Percentiles rank a stretch among this genome's conserved stretches.
Conservation (phyloP, 2,329 filamentous ascomycete genomes). For the Aspergillus neoniger region DNA sequence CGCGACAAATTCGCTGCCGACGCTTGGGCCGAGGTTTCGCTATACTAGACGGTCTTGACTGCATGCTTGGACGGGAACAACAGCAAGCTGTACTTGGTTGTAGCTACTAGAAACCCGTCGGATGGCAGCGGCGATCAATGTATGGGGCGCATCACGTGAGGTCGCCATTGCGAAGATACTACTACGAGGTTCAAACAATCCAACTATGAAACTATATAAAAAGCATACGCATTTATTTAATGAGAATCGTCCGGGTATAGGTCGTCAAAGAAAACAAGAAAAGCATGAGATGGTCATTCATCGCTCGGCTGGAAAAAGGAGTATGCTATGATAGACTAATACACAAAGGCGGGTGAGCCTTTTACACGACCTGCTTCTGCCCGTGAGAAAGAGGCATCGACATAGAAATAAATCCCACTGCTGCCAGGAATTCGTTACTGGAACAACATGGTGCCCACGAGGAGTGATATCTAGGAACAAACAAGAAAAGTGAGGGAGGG, state of each 20-base stretch:
- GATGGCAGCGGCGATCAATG: neutral
- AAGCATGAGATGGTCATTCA: constrained; percentile 23
- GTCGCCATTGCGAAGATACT: neutral
- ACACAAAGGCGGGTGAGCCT: constrained; percentile 28
- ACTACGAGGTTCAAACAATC: neutral
- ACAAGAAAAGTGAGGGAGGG: constrained; percentile 21
- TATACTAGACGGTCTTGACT: neutral
- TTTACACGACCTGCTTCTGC: constrained; percentile 22
- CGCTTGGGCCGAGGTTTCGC: neutral
- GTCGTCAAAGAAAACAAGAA: neutral
- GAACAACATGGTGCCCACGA: constrained; percentile 21
- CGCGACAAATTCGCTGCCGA: neutral
- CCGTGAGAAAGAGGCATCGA: constrained; percentile 27
- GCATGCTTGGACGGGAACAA: neutral
- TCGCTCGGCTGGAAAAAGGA: constrained; percentile 24
- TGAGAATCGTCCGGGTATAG: neutral
- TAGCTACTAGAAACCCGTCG: neutral
- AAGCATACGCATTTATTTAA: neutral
- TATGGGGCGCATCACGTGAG: neutral
- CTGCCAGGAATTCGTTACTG: constrained; percentile 32
- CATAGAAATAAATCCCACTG: constrained; percentile 22
- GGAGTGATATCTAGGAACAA: constrained; percentile 18
- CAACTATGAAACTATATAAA: neutral
- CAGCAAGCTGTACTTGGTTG: neutral
- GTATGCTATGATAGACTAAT: constrained; percentile 31